Percentiles rank a stretch among this genome's conserved stretches.
These are phyloP conservation scores for Nymphaea thermarum DNA, from an alignment of 164 flowering plant species.

Conservation along the genomic window DNA sequence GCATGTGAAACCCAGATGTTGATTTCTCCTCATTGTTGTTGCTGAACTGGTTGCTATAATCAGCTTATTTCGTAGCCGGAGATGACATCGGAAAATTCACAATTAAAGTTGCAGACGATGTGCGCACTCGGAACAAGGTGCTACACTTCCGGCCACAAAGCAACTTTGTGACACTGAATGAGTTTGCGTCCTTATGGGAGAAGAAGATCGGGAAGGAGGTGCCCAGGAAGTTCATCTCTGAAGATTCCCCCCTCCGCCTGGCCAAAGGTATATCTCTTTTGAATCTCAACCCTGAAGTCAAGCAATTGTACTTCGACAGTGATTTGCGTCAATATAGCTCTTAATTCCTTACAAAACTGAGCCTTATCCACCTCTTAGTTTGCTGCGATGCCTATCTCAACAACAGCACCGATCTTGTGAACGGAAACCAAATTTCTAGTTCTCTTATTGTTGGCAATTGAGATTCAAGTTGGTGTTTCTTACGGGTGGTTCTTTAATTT, in stretches of 20 bases:
- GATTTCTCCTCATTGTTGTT: not conserved
- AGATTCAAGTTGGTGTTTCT: not conserved
- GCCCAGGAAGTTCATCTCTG: slow-evolving; percentile 38
- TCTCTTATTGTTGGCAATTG: not conserved
- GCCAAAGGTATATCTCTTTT: slow-evolving; percentile 28
- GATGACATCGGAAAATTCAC: slow-evolving; percentile 66
- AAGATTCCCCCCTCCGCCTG: slow-evolving; percentile 26
- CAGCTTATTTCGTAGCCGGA: slow-evolving; percentile 71
- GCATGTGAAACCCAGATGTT: not conserved
- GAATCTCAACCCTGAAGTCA: not conserved
- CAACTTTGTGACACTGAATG: slow-evolving; percentile 42
- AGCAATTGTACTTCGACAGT: too few species aligned
- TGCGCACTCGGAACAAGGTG: slow-evolving; percentile 37
- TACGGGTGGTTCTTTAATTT: not conserved
- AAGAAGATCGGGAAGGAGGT: slow-evolving; percentile 34
- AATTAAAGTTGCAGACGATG: slow-evolving; percentile 25
- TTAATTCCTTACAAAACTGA: too few species aligned
- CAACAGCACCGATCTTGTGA: too few species aligned
- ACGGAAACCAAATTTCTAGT: not conserved
- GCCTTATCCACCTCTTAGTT: too few species aligned
- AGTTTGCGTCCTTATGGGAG: slow-evolving; percentile 54
- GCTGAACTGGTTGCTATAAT: not conserved
- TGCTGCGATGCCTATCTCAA: too few species aligned
- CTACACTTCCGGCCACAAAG: slow-evolving; percentile 47
- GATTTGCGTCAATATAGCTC: too few species aligned